Percentiles rank a stretch among this genome's conserved stretches.
Evolutionary conservation across 202 grass and related monocot genomes (phyloP).

Genomic region (Carex sylvatica): DNA sequence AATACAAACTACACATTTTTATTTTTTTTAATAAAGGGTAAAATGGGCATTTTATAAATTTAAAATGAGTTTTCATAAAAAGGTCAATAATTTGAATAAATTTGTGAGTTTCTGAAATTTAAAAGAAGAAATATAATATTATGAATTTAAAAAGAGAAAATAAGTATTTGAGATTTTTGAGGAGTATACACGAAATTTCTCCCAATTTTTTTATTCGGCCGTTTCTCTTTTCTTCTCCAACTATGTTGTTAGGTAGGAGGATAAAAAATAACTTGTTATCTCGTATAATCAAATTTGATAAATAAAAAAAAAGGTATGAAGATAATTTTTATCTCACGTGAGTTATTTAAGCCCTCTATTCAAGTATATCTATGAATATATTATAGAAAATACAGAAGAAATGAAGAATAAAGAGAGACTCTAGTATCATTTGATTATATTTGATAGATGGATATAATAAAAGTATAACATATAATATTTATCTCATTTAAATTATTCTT

Average conservation of each 20-base stretch:
- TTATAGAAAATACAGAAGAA: neutral
- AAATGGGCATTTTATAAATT: too few species aligned
- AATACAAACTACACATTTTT: too few species aligned
- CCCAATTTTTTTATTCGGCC: too few species aligned
- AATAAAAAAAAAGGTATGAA: neutral
- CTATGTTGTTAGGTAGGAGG: neutral
- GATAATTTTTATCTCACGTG: neutral
- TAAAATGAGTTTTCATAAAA: too few species aligned
- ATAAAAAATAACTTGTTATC: neutral
- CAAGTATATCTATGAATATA: neutral
- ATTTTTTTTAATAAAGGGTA: too few species aligned
- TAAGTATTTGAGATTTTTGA: too few species aligned
- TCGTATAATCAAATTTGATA: neutral
- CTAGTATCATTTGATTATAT: neutral
- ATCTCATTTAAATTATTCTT: neutral
- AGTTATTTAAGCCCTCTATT: neutral
- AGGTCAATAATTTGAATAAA: too few species aligned
- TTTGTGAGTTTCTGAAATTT: too few species aligned
- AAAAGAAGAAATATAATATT: too few species aligned
- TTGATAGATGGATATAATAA: neutral
- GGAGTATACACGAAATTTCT: too few species aligned
- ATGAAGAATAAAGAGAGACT: neutral
- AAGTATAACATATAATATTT: neutral
- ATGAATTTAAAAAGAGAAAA: too few species aligned
- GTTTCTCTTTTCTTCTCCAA: neutral